phyloP scores from a whole-genome alignment of 75 land plant species.

The Chamaecyparis obtusa region DNA sequence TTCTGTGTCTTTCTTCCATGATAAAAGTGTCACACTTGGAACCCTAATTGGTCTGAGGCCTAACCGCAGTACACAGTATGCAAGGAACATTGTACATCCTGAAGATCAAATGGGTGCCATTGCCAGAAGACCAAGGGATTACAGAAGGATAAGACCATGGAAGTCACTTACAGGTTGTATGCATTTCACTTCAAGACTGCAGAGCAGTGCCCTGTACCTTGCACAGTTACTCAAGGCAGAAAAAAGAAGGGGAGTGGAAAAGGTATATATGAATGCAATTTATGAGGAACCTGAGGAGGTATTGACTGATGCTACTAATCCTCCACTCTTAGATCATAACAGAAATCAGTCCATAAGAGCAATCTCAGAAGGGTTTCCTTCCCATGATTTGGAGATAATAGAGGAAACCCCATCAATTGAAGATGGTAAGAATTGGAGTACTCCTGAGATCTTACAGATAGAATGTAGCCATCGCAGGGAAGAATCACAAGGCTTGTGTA shows the following conservation, averaged over 20 bases:
- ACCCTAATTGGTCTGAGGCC: neutral
- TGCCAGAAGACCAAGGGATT: neutral
- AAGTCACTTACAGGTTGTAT: neutral
- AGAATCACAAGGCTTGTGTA: conserved; percentile 1
- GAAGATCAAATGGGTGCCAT: neutral
- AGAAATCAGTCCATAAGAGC: neutral
- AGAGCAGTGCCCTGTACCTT: neutral
- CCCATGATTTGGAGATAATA: neutral
- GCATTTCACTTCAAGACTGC: conserved; percentile 6
- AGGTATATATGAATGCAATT: neutral
- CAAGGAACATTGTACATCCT: neutral
- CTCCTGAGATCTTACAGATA: neutral
- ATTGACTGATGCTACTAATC: neutral
- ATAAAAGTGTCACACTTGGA: conserved; percentile 4
- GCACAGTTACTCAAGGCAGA: conserved; percentile 4
- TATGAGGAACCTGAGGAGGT: conserved; percentile 1
- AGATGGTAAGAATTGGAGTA: neutral
- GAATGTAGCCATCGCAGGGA: neutral
- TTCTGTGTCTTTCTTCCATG: neutral
- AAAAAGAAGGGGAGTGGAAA: neutral
- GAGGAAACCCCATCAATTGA: neutral
- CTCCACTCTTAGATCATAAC: neutral
- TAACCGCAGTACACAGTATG: neutral
- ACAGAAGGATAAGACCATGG: neutral
- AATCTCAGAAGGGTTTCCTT: neutral